Base-by-base conservation (phyloP, 2,329 filamentous ascomycete genomes). In the Pseudocercospora ulei region DNA sequence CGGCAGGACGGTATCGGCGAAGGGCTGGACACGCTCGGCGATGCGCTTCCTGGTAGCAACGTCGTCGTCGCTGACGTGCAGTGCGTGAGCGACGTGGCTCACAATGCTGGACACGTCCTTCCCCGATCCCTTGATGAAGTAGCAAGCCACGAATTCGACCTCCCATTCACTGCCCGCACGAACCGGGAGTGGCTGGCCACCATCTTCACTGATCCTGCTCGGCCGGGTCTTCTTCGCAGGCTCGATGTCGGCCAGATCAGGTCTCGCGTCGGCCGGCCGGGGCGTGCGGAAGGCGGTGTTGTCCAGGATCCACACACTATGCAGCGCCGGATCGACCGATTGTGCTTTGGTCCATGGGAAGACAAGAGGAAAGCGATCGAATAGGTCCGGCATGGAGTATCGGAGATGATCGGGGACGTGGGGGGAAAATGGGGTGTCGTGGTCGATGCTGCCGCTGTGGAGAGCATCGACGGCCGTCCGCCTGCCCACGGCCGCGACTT, bases 261-360 rank as follows among this genome's bases (percentile, higher is more conserved):
- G 46, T 20, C 50, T 25, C 9, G 46, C 37, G 31, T 54, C 54
- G 14, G 44, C 48, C n/a, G 44, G 39, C n/a, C 28, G 48, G 43
- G 46, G 58, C 56, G 37, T 56, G 35, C 75, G 74, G 58, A 80
- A 88, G 3, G 86, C 87, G 2, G 82, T 88, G 55, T 90, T 94
- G 65, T 96, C 86, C 31, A 95, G 68, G 5, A 95, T 67, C 88
- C 88, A 95, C 25, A 95, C 77, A 8, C 74, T 76, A 58, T 94
- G 81, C 34, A 68, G 61, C n/a, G 73, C 64, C 9, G 69, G 67
- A 38, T 76, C 71, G 30, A 84, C 72, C 4, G 56, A 50, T 30
- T 53, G 46, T 4, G 20, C 29, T 29, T 50, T 47, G 13, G 44
- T 44, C 55, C 57, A 58, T 6, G 69, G 65, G 29, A 71, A 71